These are phyloP conservation scores for Plantago coronopus DNA, from an alignment of 305 asterid species.

Conservation along the genomic window DNA sequence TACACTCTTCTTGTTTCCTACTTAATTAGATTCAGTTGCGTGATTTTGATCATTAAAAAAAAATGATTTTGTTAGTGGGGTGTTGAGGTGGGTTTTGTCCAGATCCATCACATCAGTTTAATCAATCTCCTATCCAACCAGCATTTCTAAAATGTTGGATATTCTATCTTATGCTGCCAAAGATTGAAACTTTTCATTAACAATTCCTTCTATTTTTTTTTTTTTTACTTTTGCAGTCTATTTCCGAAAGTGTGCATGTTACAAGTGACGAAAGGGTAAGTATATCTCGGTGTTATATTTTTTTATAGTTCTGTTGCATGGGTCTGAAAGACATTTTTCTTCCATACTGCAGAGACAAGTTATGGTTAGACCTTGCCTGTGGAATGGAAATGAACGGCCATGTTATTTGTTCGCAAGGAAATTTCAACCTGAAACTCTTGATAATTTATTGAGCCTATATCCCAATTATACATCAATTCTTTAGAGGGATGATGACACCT, in stretches of 20 bases:
- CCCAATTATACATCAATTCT: slow-evolving; percentile 69
- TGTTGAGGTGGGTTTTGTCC: background rate
- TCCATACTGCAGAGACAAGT: slow-evolving; percentile 48
- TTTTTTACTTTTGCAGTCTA: slow-evolving; percentile 52
- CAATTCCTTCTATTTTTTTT: slow-evolving; percentile 12
- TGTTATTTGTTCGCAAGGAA: slow-evolving; percentile 91
- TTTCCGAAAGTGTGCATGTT: slow-evolving; percentile 72
- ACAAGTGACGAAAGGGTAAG: slow-evolving; percentile 77
- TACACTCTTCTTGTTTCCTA: slow-evolving; percentile 13
- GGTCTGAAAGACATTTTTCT: slow-evolving; percentile 9
- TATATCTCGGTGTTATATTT: background rate
- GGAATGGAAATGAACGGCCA: slow-evolving; percentile 77
- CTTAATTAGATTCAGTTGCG: background rate
- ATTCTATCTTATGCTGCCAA: slow-evolving; percentile 1
- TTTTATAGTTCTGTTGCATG: background rate
- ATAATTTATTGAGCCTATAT: slow-evolving; percentile 56
- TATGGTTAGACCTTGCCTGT: slow-evolving; percentile 59
- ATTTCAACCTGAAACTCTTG: slow-evolving; percentile 79
- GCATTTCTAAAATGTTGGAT: background rate
- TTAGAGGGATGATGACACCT: slow-evolving; percentile 27
- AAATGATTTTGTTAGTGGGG: background rate
- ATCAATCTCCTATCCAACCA: background rate
- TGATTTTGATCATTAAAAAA: background rate
- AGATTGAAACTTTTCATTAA: slow-evolving; percentile 4
- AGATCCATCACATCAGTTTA: background rate